phyloP scores from a whole-genome alignment of 805 yeast genomes.

The Ogataea nakhonphanomensis region DNA sequence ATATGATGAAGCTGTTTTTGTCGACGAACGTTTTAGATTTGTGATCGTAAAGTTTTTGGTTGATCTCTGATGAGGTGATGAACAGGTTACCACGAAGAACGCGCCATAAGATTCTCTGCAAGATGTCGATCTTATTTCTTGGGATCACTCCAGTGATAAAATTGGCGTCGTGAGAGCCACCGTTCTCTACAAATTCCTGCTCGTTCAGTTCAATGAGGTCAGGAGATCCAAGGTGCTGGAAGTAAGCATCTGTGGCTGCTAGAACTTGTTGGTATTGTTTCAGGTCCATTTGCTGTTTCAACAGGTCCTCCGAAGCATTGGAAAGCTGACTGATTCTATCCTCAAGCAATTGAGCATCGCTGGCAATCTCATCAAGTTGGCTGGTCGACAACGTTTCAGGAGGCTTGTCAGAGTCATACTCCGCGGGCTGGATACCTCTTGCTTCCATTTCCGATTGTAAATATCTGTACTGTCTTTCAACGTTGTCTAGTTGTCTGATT shows the following conservation, averaged over 20 bases:
- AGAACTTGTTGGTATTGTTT: conserved; percentile 69
- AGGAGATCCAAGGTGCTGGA: conserved; percentile 27
- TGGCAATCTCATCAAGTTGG: conserved; percentile 68
- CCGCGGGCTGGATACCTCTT: conserved; percentile 23
- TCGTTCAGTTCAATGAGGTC: conserved; percentile 34
- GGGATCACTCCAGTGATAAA: conserved; percentile 81
- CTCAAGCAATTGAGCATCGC: conserved; percentile 65
- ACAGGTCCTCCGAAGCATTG: conserved; percentile 62
- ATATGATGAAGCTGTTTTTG: conserved; percentile 82
- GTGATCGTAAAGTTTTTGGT: conserved; percentile 63
- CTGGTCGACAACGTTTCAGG: conserved; percentile 25
- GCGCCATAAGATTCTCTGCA: conserved; percentile 89
- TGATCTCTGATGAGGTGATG: conserved; percentile 69
- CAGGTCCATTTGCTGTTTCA: conserved; percentile 58
- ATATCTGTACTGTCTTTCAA: conserved; percentile 77
- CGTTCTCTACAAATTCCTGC: conserved; percentile 38
- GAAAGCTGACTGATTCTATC: conserved; percentile 68
- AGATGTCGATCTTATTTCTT: conserved; percentile 60
- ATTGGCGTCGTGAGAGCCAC: conserved; percentile 37
- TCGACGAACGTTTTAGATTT: conserved; percentile 53
- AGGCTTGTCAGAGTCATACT: conserved; percentile 23
- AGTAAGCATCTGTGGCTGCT: conserved; percentile 47
- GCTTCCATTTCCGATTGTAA: conserved; percentile 49
- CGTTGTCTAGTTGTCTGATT: conserved; percentile 77
- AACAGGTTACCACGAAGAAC: conserved; percentile 88